phyloP scores from a whole-genome alignment of 371 early-diverging fungal species.

The Mucor irregularis region DNA sequence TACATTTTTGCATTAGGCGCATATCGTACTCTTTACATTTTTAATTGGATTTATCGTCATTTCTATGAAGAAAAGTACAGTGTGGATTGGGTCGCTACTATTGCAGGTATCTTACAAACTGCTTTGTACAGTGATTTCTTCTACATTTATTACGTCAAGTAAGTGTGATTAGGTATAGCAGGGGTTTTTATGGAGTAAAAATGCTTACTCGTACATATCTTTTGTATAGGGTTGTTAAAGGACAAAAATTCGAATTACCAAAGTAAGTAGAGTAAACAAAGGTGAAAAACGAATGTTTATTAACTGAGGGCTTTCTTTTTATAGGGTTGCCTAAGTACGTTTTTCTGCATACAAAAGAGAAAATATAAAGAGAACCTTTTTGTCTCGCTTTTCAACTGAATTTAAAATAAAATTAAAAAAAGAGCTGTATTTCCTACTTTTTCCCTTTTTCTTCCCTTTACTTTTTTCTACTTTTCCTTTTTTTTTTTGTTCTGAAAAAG shows the following conservation, averaged over 20 bases:
- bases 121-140: conserved; percentile 97
- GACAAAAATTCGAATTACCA: conserved; percentile 75
- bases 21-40: conserved; percentile 93
- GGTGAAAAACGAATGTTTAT: too few relatives aligned
- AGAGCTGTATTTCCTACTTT: neutral
- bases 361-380: too few relatives aligned
- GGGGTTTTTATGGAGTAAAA: conserved; percentile 62
- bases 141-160: conserved; percentile 88
- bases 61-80: conserved; percentile 59
- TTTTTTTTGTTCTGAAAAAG: neutral
- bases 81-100: conserved; percentile 73
- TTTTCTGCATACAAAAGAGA: neutral
- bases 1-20: conserved; percentile 98
- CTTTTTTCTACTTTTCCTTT: neutral
- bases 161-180: neutral
- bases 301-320: too few relatives aligned
- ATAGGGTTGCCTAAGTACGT: too few relatives aligned
- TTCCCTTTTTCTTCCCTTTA: neutral
- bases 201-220: neutral
- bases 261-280: neutral
- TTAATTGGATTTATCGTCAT: conserved; percentile 96
- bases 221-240: conserved; percentile 67
- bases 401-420: neutral
- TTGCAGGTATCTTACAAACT: conserved; percentile 96
- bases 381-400: neutral